These are phyloP conservation scores for Chloranthus sessilifolius DNA, from an alignment of 164 flowering plant species.

Conservation along the genomic window DNA sequence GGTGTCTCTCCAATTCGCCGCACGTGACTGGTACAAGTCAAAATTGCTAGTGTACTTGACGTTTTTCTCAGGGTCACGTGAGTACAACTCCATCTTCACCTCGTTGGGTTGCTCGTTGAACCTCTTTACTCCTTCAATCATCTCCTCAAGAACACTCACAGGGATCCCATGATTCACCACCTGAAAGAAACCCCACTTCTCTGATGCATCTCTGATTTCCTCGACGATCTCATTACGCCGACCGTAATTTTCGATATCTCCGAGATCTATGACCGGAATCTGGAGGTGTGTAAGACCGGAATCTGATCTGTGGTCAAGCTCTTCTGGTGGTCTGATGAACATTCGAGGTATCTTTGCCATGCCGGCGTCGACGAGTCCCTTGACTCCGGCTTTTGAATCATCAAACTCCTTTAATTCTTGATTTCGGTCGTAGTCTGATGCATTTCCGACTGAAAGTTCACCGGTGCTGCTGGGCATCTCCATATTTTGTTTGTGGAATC, in stretches of 20 bases:
- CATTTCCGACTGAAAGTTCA: too few species aligned
- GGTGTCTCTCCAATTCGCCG: conserved; percentile 40
- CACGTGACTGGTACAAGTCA: conserved; percentile 21
- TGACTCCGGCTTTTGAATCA: conserved; percentile 42
- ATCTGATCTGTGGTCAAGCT: neutral
- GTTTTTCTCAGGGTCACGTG: conserved; percentile 21
- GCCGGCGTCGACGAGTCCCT: conserved; percentile 41
- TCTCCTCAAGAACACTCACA: conserved; percentile 26
- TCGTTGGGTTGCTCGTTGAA: conserved; percentile 39
- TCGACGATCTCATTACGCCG: conserved; percentile 12
- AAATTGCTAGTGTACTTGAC: conserved; percentile 24
- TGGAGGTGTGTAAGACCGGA: conserved; percentile 1
- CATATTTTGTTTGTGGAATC: too few species aligned
- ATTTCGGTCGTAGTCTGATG: conserved; percentile 16
- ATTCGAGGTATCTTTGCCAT: conserved; percentile 22
- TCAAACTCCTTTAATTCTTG: conserved; percentile 32
- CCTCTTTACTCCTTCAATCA: conserved; percentile 28
- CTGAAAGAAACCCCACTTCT: conserved; percentile 49
- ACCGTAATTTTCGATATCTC: neutral
- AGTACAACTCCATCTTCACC: conserved; percentile 25
- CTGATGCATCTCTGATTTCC: conserved; percentile 24
- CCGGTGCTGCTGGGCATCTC: neutral
- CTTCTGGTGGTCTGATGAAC: conserved; percentile 12
- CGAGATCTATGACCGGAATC: conserved; percentile 24
- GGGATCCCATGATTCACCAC: conserved; percentile 55